Conservation (phyloP, 2,329 filamentous ascomycete genomes). For the Fusarium sp. region DNA sequence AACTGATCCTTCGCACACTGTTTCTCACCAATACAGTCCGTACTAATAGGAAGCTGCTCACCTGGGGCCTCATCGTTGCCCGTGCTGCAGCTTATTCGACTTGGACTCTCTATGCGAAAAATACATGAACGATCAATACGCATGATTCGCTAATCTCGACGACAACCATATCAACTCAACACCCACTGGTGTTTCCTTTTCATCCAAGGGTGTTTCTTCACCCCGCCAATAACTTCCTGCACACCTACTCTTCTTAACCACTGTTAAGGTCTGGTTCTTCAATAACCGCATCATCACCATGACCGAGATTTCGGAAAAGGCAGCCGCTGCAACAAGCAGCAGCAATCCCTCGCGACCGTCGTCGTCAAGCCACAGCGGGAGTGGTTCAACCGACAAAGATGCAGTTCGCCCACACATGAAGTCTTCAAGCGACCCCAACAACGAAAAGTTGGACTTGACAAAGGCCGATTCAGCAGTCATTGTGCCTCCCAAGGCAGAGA, state of each 20-base stretch:
- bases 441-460: slow-evolving; percentile 45
- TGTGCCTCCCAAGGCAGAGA: slow-evolving; percentile 47
- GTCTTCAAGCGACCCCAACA: slow-evolving; percentile 15
- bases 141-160: slow-evolving; percentile 16
- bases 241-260: not conserved
- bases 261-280: not conserved
- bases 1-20: not conserved
- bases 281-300: slow-evolving; percentile 21
- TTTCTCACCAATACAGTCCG: not conserved
- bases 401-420: slow-evolving; percentile 20
- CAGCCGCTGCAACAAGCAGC: slow-evolving; percentile 32
- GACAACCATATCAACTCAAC: not conserved
- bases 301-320: slow-evolving; percentile 42
- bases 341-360: slow-evolving; percentile 42
- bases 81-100: not conserved
- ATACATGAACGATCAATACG: not conserved
- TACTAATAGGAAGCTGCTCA: not conserved
- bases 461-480: slow-evolving; percentile 59
- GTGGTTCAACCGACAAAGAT: slow-evolving; percentile 48
- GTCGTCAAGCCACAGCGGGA: slow-evolving; percentile 47
- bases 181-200: not conserved
- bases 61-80: not conserved
- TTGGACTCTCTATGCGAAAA: not conserved
- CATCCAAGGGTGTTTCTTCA: slow-evolving; percentile 11
- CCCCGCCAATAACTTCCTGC: not conserved